Evolutionary conservation across 1,139 yeast genomes (phyloP), one percentile per base, ranked within the genome.

Genomic region (Geotrichum reessii): DNA sequence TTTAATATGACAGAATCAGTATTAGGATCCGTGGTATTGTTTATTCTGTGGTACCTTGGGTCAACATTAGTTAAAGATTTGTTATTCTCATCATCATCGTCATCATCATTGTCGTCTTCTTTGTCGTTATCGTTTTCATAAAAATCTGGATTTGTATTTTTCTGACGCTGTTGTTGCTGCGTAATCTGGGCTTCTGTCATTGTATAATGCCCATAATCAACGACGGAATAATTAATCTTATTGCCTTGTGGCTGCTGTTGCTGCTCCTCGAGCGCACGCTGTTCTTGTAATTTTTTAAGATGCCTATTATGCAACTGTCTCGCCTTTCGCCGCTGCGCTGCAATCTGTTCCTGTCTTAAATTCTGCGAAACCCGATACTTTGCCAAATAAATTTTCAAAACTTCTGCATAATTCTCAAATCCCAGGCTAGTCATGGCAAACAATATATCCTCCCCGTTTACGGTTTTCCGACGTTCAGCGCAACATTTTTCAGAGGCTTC

Each of bases 391-490:
- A 85, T 85, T 69, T 84, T 84, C 63, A 85, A 76, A 9, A 85
- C 86, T 69, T 85, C 90, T 9, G 88, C 83, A 68, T 85, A 85
- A 66, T 84, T 84, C 66, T 85, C 90, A 71, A 85, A 85, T 31
- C 90, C 90, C 52, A 85, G 77, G 55, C 84, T 81, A 60, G 81
- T 80, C 87, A 85, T 81, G 24, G 87, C 84, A 70, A 80, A 84
- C 62, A 85, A 72, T 24, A 85, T 80, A 66, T 85, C 90, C 69
- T 85, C 90, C 19, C 90, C 90, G 67, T 84, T 85, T 50, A 85
- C 81, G 1, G 90, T 85, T 67, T 85, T 85, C 31, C 90, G 77
- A 70, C 85, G 84, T 64, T 85, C 90, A 44, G 85, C 77, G n/a
- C 78, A 71, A 69, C 89, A 84, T 65, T 80, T 80, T 63, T 85